phyloP scores from a whole-genome alignment of 371 early-diverging fungal genomes.

The Mortierella sp. region DNA sequence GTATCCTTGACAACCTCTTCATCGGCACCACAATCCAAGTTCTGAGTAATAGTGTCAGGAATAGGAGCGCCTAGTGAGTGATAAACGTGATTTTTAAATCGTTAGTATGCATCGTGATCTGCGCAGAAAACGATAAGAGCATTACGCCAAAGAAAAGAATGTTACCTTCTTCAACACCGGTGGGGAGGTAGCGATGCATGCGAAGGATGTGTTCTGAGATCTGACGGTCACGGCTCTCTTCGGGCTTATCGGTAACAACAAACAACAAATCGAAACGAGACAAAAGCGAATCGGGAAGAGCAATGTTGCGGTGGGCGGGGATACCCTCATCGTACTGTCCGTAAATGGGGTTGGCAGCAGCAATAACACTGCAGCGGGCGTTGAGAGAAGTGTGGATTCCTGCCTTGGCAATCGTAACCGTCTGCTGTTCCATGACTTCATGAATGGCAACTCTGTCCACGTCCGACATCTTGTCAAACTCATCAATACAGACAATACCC shows the following conservation, averaged over 20 bases:
- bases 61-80: conserved; percentile 71
- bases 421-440: conserved; percentile 99
- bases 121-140: neutral
- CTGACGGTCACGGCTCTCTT: conserved; percentile 87
- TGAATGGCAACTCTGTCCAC: conserved; percentile 99
- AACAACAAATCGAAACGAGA: conserved; percentile 99
- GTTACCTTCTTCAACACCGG: conserved; percentile 89
- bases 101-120: neutral
- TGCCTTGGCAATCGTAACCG: conserved; percentile 98
- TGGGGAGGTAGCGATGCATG: conserved; percentile 93
- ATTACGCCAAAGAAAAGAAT: neutral
- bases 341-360: conserved; percentile 99
- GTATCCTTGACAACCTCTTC: conserved; percentile 71
- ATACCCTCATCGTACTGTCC: conserved; percentile 90
- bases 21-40: conserved; percentile 65
- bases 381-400: conserved; percentile 99
- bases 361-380: conserved; percentile 98
- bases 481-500: conserved; percentile 99
- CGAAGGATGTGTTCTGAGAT: conserved; percentile 94
- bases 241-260: conserved; percentile 94
- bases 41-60: conserved; percentile 71
- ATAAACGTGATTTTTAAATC: neutral
- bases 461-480: conserved; percentile 99
- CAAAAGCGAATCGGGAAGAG: conserved; percentile 97
- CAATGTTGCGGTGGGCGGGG: conserved; percentile 96